Conservation (phyloP, 345 rosid species). For the Carallia brachiata region DNA sequence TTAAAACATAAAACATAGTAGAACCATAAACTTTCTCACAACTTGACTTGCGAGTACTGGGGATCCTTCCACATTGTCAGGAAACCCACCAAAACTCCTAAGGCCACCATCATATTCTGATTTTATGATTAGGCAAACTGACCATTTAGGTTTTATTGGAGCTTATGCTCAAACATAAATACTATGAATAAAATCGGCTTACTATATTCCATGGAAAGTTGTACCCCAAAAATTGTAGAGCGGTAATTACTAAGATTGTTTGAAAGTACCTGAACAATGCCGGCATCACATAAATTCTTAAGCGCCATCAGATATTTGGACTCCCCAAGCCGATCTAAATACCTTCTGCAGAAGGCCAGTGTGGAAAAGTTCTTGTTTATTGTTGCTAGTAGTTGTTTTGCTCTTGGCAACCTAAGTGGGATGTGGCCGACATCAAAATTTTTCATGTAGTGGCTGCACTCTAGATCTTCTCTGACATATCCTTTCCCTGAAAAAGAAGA, state of each 20-base stretch:
- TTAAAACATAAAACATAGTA: no score
- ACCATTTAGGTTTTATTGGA: no score
- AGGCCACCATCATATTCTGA: no score
- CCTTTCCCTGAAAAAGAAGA: constrained; percentile 65
- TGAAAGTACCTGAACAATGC: constrained; percentile 75
- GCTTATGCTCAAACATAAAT: no score
- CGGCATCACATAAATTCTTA: constrained; percentile 84
- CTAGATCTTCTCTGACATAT: constrained; percentile 83
- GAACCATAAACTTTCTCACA: no score
- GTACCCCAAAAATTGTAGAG: neutral
- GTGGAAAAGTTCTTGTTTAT: constrained; percentile 94
- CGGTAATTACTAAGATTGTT: neutral
- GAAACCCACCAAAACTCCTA: no score
- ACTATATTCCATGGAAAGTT: no score
- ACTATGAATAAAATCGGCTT: no score
- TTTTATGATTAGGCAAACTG: no score
- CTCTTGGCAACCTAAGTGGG: constrained; percentile 83
- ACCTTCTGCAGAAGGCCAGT: constrained; percentile 86
- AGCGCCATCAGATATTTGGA: constrained; percentile 90
- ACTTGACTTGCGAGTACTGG: no score
- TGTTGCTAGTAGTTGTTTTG: constrained; percentile 88
- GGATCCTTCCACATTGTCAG: no score
- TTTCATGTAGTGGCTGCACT: constrained; percentile 97
- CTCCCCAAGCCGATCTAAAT: constrained; percentile 90
- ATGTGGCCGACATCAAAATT: constrained; percentile 72